Percentiles rank a stretch among this genome's conserved stretches.
phyloP scores from a whole-genome alignment of 805 yeast genomes.

The Yarrowia alimentaria region DNA sequence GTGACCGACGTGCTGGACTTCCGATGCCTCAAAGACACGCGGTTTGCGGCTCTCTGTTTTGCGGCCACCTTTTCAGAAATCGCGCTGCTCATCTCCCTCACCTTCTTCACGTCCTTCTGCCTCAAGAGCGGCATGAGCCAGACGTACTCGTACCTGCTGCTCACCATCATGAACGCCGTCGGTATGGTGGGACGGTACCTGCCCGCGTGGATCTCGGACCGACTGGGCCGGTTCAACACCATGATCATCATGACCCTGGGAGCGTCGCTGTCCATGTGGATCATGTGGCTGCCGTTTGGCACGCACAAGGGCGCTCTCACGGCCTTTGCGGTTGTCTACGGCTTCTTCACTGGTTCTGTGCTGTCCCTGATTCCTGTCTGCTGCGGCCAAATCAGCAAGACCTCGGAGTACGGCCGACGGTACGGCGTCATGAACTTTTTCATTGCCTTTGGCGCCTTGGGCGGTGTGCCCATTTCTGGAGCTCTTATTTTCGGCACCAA shows the following conservation, averaged over 20 bases:
- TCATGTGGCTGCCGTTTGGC: conserved; percentile 49
- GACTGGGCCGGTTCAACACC: conserved; percentile 54
- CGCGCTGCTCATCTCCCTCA: conserved; percentile 48
- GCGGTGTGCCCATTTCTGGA: conserved; percentile 53
- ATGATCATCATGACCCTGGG: conserved; percentile 43
- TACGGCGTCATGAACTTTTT: conserved; percentile 58
- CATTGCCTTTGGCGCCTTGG: conserved; percentile 52
- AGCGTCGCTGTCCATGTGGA: conserved; percentile 40
- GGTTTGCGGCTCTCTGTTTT: conserved; percentile 46
- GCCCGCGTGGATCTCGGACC: conserved; percentile 49
- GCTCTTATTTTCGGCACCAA: conserved; percentile 41
- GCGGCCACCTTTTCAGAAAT: conserved; percentile 50
- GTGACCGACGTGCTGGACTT: conserved; percentile 26
- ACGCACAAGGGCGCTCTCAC: conserved; percentile 41
- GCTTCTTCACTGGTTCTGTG: conserved; percentile 56
- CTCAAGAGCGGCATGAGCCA: conserved; percentile 47
- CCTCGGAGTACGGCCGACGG: conserved; percentile 54
- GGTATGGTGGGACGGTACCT: conserved; percentile 48
- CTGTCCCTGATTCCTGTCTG: conserved; percentile 59
- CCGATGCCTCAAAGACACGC: conserved; percentile 43
- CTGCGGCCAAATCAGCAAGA: conserved; percentile 56
- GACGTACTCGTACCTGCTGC: conserved; percentile 47
- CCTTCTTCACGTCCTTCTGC: conserved; percentile 56
- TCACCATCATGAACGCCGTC: conserved; percentile 46
- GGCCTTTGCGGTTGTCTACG: conserved; percentile 52